A percentile compares a stretch with the other conserved stretches of the same genome.
phyloP scores from a whole-genome alignment of 495 filamentous ascomycete genomes.

The Pseudevernia furfuracea region DNA sequence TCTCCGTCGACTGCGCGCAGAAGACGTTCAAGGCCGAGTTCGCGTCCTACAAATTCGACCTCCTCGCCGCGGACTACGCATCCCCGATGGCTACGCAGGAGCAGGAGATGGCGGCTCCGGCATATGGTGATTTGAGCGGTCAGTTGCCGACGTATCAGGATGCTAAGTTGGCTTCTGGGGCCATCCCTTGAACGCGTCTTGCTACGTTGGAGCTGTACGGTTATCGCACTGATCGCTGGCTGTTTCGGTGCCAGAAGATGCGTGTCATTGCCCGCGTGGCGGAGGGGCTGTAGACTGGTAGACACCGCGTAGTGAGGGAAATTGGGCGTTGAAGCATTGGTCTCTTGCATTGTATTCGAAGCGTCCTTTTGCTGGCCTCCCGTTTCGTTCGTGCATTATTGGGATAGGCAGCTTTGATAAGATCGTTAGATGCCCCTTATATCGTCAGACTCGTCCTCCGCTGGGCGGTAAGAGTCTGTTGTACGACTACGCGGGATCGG shows the following conservation, averaged over 20 bases:
- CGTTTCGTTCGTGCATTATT: background rate
- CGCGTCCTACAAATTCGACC: background rate
- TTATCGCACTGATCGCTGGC: too few species aligned
- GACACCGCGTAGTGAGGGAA: background rate
- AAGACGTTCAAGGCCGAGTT: constrained; percentile 10
- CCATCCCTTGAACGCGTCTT: background rate
- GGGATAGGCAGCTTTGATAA: background rate
- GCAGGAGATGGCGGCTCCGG: constrained; percentile 4
- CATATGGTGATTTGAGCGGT: constrained; percentile 4
- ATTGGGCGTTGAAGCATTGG: background rate
- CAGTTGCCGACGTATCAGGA: constrained; percentile 5
- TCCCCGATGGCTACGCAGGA: background rate
- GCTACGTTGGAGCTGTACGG: background rate
- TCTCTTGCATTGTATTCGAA: background rate
- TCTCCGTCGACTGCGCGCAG: constrained; percentile 15
- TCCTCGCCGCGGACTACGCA: constrained; percentile 5
- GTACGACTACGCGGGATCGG: background rate
- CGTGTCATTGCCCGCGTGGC: too few species aligned
- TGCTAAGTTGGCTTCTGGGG: background rate
- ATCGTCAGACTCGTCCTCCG: background rate
- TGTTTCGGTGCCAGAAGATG: too few species aligned
- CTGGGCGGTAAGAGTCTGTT: background rate
- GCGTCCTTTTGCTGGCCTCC: background rate
- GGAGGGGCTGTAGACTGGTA: background rate
- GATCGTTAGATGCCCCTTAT: background rate